Evolutionary conservation across 768 basidiomycete genomes (phyloP), one percentile per base, ranked within the genome.

Genomic region (Floccularia luteovirens): DNA sequence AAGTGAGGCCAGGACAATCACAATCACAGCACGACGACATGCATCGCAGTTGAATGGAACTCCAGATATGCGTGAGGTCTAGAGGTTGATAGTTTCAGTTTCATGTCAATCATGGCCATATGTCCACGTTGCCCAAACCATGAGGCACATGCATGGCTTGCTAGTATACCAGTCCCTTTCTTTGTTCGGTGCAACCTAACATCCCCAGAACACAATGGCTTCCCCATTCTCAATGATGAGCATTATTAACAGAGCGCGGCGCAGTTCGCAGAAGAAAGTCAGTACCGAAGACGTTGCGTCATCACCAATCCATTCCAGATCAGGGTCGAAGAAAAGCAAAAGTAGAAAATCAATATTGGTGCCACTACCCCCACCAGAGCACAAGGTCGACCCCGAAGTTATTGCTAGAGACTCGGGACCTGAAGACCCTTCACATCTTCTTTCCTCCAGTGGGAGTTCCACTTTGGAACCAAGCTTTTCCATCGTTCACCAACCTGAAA

Each of bases 211-310:
- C 30, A 33, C 20, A 5, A 48, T 48, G 48, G 41, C 48, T 13
- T 45, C 44, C 24, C 44, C 48, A 16, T 48, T 48, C 42, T 39
- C 48, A 11, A 48, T 48, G 48, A 28, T 48, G 21, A 37, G 38
- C 42, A 42, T 45, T 39, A 21, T 48, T 8, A 27, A 16, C 42
- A 45, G 34, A 32, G 34, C 24, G 20, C 48, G 48, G 1, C 41
- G 38, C 7, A 38, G 41, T 17, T 14, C 39, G 4, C 39, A 24
- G 24, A 39, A 39, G 16, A 17, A 8, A 8, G 16, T 7, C 32
- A 7, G 20, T 14, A 34, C n/a, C 32, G 8, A 34, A 8, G 32
- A 34, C 20, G 20, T 19, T 8, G 32, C 32, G 32, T 34, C 32
- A 7, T 14, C 20, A 7, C 20, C 32, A 6, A 34, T 12, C 16